Percentiles rank a stretch among this genome's conserved stretches.
phyloP scores from a whole-genome alignment of 2,329 filamentous ascomycete genomes.

The Simplicillium sp. region DNA sequence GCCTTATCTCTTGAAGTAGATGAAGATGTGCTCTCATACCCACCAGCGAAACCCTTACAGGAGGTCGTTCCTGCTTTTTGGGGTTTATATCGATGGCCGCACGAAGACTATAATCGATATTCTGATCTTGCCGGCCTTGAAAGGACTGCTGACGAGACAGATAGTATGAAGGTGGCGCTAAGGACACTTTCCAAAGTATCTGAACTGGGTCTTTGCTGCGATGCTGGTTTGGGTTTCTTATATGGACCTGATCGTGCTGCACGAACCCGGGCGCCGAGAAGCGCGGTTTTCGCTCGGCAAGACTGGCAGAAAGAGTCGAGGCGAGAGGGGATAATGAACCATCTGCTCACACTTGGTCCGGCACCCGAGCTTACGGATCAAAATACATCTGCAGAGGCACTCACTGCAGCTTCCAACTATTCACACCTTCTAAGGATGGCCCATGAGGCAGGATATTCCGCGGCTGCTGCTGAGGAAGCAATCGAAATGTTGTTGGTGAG shows the following conservation, averaged over 20 bases:
- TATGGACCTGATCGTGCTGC: constrained; percentile 48
- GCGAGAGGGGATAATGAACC: not conserved
- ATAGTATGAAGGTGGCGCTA: constrained; percentile 52
- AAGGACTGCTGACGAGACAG: constrained; percentile 52
- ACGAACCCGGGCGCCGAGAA: constrained; percentile 27
- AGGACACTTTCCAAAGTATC: constrained; percentile 42
- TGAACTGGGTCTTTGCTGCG: constrained; percentile 58
- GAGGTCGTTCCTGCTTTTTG: constrained; percentile 48
- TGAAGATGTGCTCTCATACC: constrained; percentile 36
- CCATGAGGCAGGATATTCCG: too few relatives aligned
- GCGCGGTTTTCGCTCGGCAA: constrained; percentile 24
- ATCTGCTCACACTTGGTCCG: too few relatives aligned
- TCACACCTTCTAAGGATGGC: too few relatives aligned
- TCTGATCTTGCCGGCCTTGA: constrained; percentile 50
- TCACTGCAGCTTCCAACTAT: too few relatives aligned
- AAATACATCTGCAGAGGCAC: too few relatives aligned
- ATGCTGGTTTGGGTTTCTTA: constrained; percentile 60
- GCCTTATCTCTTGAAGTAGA: constrained; percentile 62
- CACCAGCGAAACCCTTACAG: constrained; percentile 46
- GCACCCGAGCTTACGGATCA: too few relatives aligned
- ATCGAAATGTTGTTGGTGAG: too few relatives aligned
- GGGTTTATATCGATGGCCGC: constrained; percentile 58
- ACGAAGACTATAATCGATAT: constrained; percentile 48
- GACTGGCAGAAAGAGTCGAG: constrained; percentile 13
- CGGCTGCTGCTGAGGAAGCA: too few relatives aligned